A percentile compares a stretch with the other conserved stretches of the same genome.
Evolutionary conservation across 2,329 filamentous ascomycete genomes (phyloP).

Genomic region (Clathrospora elynae): DNA sequence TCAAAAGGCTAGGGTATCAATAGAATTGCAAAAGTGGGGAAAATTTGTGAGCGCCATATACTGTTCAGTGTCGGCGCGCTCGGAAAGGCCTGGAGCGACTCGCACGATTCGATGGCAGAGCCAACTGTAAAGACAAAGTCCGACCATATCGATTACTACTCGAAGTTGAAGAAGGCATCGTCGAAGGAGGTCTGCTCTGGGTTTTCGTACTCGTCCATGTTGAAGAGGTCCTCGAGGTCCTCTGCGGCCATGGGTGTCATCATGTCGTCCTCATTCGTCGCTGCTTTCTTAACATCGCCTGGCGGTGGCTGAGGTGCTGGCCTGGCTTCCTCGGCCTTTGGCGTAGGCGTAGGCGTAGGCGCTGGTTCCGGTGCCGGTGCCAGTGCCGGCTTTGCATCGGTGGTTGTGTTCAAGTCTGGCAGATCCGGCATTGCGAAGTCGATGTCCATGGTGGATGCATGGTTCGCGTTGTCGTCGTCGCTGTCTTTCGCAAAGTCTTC

Average conservation of each 20-base stretch:
- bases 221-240: conserved; percentile 45
- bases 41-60: no score
- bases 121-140: no score
- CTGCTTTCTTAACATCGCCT: conserved; percentile 10
- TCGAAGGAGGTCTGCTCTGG: conserved; percentile 46
- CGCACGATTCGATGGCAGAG: no score
- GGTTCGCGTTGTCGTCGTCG: conserved; percentile 21
- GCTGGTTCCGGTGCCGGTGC: conserved; percentile 1
- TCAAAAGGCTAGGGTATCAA: no score
- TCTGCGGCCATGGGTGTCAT: conserved; percentile 40
- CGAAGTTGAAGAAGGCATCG: conserved; percentile 48
- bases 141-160: conserved; percentile 19
- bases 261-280: conserved; percentile 23
- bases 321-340: conserved; percentile 15
- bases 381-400: conserved; percentile 15
- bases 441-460: conserved; percentile 29
- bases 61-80: no score
- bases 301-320: conserved; percentile 12
- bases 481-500: conserved; percentile 45
- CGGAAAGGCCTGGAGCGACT: no score
- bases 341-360: conserved; percentile 7
- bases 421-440: conserved; percentile 43
- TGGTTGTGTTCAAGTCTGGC: conserved; percentile 27
- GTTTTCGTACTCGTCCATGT: conserved; percentile 43
- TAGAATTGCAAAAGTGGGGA: no score